phyloP scores from a whole-genome alignment of 2,329 filamentous ascomycete species.

The Xylariaceae sp. region DNA sequence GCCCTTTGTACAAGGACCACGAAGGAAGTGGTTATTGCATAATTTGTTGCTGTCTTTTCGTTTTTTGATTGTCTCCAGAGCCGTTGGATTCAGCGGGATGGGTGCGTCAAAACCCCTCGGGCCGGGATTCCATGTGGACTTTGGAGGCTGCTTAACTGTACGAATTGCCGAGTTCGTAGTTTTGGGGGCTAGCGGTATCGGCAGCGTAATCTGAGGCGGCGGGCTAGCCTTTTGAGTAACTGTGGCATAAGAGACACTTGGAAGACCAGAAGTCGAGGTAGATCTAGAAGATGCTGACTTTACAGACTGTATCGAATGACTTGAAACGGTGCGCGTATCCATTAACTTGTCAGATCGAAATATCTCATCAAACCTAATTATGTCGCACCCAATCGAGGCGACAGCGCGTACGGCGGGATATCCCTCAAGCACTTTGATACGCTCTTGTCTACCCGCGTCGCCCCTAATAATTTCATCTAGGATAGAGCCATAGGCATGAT shows the following conservation, averaged over 20 bases:
- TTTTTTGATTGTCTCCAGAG: constrained; percentile 51
- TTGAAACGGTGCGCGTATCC: constrained; percentile 30
- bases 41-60: constrained; percentile 50
- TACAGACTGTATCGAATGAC: constrained; percentile 17
- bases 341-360: constrained; percentile 51
- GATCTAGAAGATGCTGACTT: constrained; percentile 25
- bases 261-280: constrained; percentile 19
- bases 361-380: constrained; percentile 43
- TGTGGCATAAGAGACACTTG: constrained; percentile 37
- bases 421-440: constrained; percentile 52
- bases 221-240: constrained; percentile 39
- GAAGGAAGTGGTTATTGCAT: constrained; percentile 58
- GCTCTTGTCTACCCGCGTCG: constrained; percentile 38
- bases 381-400: constrained; percentile 40
- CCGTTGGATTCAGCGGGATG: constrained; percentile 40
- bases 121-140: constrained; percentile 47
- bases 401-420: constrained; percentile 47
- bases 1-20: constrained; percentile 50
- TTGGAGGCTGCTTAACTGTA: constrained; percentile 27
- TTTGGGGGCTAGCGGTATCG: constrained; percentile 34
- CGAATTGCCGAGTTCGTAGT: constrained; percentile 22
- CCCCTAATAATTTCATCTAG: constrained; percentile 48
- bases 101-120: constrained; percentile 50
- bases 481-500: constrained; percentile 55
- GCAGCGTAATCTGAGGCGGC: constrained; percentile 40